A percentile compares a stretch with the other conserved stretches of the same genome.
Conservation (phyloP, 345 rosid genomes). For the Brassica incana region DNA sequence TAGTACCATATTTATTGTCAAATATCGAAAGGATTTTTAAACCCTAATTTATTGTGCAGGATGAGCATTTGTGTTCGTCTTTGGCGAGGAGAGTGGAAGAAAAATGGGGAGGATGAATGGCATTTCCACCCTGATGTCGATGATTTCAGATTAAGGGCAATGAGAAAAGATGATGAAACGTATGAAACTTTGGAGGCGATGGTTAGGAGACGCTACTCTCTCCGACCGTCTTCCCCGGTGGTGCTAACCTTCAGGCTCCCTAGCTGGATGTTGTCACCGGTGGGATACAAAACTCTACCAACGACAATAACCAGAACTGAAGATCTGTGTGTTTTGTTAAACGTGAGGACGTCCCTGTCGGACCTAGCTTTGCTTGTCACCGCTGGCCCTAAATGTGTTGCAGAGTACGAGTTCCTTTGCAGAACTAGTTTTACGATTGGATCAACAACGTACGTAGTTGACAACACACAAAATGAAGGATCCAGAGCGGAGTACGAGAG, state of each 20-base stretch:
- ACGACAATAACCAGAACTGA: neutral
- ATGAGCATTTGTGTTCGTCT: too few relatives aligned
- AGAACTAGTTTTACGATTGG: neutral
- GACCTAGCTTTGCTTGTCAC: neutral
- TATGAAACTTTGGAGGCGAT: neutral
- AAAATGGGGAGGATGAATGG: neutral
- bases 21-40: too few relatives aligned
- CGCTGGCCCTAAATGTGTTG: neutral
- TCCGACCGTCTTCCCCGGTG: neutral
- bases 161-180: neutral
- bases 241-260: neutral
- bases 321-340: neutral
- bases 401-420: neutral
- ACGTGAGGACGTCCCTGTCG: neutral
- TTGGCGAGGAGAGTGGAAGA: neutral
- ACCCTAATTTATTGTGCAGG: too few relatives aligned
- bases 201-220: neutral
- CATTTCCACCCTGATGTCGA: neutral
- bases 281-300: neutral
- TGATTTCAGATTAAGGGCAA: neutral
- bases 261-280: neutral
- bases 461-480: neutral
- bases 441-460: neutral
- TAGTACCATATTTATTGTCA: too few relatives aligned
- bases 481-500: neutral